Base-by-base conservation (phyloP, 2,329 filamentous ascomycete species). In the Nemania abortiva region DNA sequence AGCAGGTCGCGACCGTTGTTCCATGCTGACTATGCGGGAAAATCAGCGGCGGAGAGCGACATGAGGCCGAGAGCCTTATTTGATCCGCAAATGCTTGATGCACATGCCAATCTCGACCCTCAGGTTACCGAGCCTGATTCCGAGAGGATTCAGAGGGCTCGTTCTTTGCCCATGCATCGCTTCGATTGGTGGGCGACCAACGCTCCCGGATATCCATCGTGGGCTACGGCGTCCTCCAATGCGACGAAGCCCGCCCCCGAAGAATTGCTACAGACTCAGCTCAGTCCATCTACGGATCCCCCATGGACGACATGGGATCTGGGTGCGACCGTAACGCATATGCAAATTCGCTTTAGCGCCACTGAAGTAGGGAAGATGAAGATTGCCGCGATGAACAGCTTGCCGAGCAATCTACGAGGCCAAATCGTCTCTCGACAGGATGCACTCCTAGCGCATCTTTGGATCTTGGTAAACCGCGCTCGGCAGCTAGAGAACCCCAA, bases 101-200 rank as follows among this genome's bases (percentile, higher is more conserved):
- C 55, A 31, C 76, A 79, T 18, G 79, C 81, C 2, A 60, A 72
- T 27, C 66, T 78, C 15, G 59, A 70, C 29, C 73, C 76, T 2
- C 72, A 74, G 18, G 58, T 39, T 1, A 55, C 70, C 0, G 72
- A 73, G 3, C 72, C 79, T 0, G 73, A 79, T n/a, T 65, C 76
- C 2, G 69, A 77, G 5, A 71, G 75, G 6, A 58, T 79, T 22
- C 66, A 72, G 0, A 73, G 69, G 31, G 81, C 82, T 4, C 76
- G 81, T 7, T 70, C 73, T 2, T 72, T 87, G 5, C 84, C 84
- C 1, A 75, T 83, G 63, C 81, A 85, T 70, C 80, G 84, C 6
- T 85, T 80, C 65, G 82, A 86, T 75, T 86, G 84, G 81, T 87
- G 82, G 82, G 77, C 75, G 31, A 72, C 63, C 6, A 72, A 75